Conservation (phyloP, 192 early-diverging fungal genomes). For the Coemansia sp. region DNA sequence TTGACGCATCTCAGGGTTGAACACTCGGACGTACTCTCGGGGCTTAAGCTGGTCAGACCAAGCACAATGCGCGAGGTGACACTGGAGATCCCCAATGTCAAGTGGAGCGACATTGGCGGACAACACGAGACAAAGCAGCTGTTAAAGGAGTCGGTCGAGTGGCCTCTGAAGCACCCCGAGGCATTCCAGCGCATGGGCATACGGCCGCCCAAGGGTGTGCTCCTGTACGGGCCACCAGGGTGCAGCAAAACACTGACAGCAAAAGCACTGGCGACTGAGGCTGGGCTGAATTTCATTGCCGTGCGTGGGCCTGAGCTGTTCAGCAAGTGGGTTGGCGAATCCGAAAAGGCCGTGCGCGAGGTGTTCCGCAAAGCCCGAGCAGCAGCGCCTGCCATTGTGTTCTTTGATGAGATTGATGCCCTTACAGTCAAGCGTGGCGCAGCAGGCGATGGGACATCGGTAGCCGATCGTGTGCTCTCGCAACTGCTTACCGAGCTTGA, state of each 20-base stretch:
- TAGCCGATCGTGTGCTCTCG: slow-evolving; percentile 91
- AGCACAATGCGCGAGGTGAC: slow-evolving; percentile 61
- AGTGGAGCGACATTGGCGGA: slow-evolving; percentile 94
- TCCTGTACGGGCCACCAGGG: slow-evolving; percentile 98
- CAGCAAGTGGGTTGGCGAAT: slow-evolving; percentile 99
- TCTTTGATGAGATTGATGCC: slow-evolving; percentile 99
- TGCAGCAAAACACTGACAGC: slow-evolving; percentile 98
- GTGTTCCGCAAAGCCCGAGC: slow-evolving; percentile 95
- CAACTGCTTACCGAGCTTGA: slow-evolving; percentile 95
- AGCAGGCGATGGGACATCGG: slow-evolving; percentile 71
- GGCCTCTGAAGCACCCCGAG: slow-evolving; percentile 95
- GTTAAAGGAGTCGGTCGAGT: slow-evolving; percentile 94
- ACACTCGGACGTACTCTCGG: slow-evolving; percentile 12
- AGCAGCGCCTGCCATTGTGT: slow-evolving; percentile 93
- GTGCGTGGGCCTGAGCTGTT: slow-evolving; percentile 98
- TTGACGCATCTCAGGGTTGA: slow-evolving; percentile 6
- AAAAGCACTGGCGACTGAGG: slow-evolving; percentile 95
- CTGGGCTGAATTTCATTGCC: slow-evolving; percentile 95
- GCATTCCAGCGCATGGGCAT: slow-evolving; percentile 88
- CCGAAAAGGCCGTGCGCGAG: slow-evolving; percentile 92
- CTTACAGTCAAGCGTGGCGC: slow-evolving; percentile 81
- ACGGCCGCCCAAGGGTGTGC: slow-evolving; percentile 92
- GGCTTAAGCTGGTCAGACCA: slow-evolving; percentile 26
- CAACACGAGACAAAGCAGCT: slow-evolving; percentile 89
- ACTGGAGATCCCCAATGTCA: slow-evolving; percentile 90